Evolutionary conservation across 495 filamentous ascomycete genomes (phyloP), one percentile per base, ranked within the genome.

Genomic region (Podospora conica): DNA sequence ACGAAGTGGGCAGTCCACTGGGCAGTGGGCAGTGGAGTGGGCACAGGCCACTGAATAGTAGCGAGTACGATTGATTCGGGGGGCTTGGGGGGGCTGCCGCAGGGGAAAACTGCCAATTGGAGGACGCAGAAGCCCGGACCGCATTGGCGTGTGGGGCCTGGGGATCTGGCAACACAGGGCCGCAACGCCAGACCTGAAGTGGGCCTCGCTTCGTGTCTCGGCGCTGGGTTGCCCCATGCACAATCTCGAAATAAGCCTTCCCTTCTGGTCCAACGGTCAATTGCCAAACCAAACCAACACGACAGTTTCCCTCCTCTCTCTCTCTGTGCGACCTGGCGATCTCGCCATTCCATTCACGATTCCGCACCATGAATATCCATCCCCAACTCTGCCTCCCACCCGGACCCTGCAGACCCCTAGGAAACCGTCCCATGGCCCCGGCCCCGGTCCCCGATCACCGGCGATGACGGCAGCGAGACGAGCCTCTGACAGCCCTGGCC

Each of bases 391-490:
- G 15, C 15, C 40, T 48, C 6, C n/a, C n/a, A n/a, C 5, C 40
- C 8, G 40, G 15, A 6, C 18, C 18, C 25, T 27, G 25, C 25
- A 6, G 8, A 8, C 40, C 33, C 40, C n/a, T 27, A 6, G 25
- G 25, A 27, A 6, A 27, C 2, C 25, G 25, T 6, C 25, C 40
- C 15, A 48, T 3, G 40, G 40, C 40, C 15, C 25, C n/a, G n/a
- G 23, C 23, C 57, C 29, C 22, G 11, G 22, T 8, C 15, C 29
- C 27, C 29, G 59, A 29, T n/a, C 22, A 18, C 57, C 22, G 59
- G 33, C 28, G 23, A 61, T 53, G 59, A 61, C 59, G 59, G 31
- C 59, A 53, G 59, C 12, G 59, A 11, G 58, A 24, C 58, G 2
- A 53, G 3, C 28, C 59, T 11, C 6, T 9, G 29, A 48, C 27